Evolutionary conservation across 139 green algal species (phyloP).

Genomic region (Coccomyxa sp.): DNA sequence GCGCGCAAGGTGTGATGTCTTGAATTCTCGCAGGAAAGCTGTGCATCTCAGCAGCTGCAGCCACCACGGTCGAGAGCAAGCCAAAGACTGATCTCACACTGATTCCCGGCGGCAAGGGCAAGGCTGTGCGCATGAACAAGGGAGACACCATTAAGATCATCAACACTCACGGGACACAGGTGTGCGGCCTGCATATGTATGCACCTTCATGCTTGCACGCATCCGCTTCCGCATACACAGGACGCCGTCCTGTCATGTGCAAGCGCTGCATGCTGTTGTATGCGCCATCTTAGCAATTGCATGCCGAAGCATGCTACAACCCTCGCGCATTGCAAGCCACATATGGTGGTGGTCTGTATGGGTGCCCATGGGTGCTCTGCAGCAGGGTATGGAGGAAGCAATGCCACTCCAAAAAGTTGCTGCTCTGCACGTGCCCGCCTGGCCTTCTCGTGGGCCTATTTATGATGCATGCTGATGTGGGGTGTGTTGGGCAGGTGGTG

Average conservation of each 20-base stretch:
- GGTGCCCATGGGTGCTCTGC: neutral
- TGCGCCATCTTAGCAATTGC: neutral
- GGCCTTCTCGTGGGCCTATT: too few species aligned
- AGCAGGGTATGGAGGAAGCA: neutral
- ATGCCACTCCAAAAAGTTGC: neutral
- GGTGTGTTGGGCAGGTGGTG: constrained; percentile 13
- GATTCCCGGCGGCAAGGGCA: constrained; percentile 9
- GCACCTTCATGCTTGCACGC: too few species aligned
- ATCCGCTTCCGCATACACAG: too few species aligned
- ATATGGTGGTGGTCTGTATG: neutral
- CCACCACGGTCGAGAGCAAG: neutral
- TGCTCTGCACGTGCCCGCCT: neutral
- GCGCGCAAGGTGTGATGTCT: too few species aligned
- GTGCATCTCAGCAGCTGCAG: neutral
- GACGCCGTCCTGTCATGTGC: too few species aligned
- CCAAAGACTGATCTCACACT: neutral
- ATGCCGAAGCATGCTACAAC: neutral
- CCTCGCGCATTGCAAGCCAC: too few species aligned
- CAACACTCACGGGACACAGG: constrained; percentile 5
- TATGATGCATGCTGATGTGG: too few species aligned
- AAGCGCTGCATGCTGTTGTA: neutral
- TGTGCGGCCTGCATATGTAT: neutral
- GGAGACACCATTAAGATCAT: neutral
- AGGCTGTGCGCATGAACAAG: constrained; percentile 2
- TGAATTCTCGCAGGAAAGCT: too few species aligned